Conservation (phyloP, 495 filamentous ascomycete species). For the Daldinia concentrica region DNA sequence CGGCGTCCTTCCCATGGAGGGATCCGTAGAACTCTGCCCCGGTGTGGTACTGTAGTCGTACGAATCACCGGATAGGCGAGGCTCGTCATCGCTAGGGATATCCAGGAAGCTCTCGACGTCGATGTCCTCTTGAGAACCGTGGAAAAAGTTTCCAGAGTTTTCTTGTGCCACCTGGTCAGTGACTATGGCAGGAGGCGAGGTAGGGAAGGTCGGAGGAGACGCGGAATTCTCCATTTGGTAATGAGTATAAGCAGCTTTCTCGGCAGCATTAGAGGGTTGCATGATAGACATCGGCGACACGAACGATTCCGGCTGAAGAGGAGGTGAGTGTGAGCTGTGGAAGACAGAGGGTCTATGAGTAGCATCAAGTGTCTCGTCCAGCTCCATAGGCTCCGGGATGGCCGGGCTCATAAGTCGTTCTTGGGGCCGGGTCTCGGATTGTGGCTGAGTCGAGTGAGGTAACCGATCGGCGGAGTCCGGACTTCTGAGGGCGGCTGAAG, state of each 20-base stretch:
- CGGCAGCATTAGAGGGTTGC: conserved; percentile 53
- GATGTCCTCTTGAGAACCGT: conserved; percentile 38
- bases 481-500: conserved; percentile 41
- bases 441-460: conserved; percentile 48
- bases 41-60: conserved; percentile 54
- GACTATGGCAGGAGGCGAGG: conserved; percentile 37
- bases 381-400: conserved; percentile 48
- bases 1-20: conserved; percentile 54
- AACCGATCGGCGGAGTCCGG: conserved; percentile 45
- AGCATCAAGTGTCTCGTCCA: conserved; percentile 34
- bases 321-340: conserved; percentile 43
- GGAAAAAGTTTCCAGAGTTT: not conserved
- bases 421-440: conserved; percentile 39
- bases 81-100: conserved; percentile 45
- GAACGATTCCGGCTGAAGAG: conserved; percentile 43
- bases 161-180: conserved; percentile 41
- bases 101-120: conserved; percentile 47
- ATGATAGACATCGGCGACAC: conserved; percentile 57
- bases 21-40: conserved; percentile 50
- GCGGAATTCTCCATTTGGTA: conserved; percentile 53
- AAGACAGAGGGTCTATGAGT: conserved; percentile 36
- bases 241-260: conserved; percentile 55
- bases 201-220: conserved; percentile 39
- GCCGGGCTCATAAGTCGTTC: conserved; percentile 48
- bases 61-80: conserved; percentile 43